Evolutionary conservation across 352 stramenopile species (phyloP).

Genomic region (Pythium volutum): DNA sequence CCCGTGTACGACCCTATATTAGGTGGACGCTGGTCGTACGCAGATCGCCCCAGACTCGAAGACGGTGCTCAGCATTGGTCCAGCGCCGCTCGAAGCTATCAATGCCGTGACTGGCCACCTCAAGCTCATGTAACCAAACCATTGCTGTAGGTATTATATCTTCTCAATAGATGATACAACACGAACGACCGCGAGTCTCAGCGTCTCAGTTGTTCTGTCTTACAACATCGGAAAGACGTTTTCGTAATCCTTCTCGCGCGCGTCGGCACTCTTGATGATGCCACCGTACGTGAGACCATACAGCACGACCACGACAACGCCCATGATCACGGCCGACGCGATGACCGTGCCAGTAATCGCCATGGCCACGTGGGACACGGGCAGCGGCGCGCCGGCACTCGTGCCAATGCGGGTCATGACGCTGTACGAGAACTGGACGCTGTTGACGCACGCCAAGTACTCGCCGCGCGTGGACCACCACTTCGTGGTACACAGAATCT

Average conservation of each 20-base stretch:
- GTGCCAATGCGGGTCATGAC: constrained; percentile 19
- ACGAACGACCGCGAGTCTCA: too few species aligned
- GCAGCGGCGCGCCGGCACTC: background rate
- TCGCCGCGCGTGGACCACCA: constrained; percentile 79
- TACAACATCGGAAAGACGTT: constrained; percentile 56
- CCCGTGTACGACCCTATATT: background rate
- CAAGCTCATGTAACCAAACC: constrained; percentile 74
- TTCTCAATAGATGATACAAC: too few species aligned
- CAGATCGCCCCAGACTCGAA: constrained; percentile 85
- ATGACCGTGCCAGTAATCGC: constrained; percentile 49
- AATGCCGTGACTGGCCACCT: constrained; percentile 77
- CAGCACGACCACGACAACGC: constrained; percentile 34
- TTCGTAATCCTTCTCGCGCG: constrained; percentile 39
- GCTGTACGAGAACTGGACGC: constrained; percentile 18
- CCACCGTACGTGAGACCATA: constrained; percentile 34
- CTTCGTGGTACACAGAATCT: constrained; percentile 67
- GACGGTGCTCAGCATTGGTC: constrained; percentile 81
- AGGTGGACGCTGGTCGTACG: constrained; percentile 79
- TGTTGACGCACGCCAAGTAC: constrained; percentile 62
- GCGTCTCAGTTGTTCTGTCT: background rate
- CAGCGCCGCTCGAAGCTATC: constrained; percentile 61
- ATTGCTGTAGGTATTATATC: background rate
- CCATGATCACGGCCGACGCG: constrained; percentile 34
- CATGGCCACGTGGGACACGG: constrained; percentile 31
- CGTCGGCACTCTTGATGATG: constrained; percentile 34